These are phyloP conservation scores for Russula foetens DNA, from an alignment of 768 basidiomycete species.

Conservation along the genomic window DNA sequence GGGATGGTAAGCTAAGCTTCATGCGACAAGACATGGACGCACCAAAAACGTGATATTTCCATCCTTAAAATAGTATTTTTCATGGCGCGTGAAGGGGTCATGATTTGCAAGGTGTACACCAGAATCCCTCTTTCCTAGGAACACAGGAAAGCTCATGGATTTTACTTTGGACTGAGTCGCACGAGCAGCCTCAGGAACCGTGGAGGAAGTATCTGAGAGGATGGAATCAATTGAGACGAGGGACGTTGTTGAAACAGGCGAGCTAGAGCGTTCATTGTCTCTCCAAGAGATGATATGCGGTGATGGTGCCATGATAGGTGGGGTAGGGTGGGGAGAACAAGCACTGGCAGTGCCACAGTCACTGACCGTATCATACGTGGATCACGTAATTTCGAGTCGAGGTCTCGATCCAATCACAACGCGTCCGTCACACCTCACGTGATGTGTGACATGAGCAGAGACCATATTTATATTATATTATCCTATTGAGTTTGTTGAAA, in stretches of 20 bases:
- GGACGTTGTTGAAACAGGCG: constrained; percentile 2
- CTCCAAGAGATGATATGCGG: constrained; percentile 11
- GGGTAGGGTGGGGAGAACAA: too few species aligned
- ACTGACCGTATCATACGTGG: not conserved
- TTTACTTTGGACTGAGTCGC: not conserved
- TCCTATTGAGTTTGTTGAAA: constrained; percentile 5
- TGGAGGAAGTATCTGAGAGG: not conserved
- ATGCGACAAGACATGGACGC: not conserved
- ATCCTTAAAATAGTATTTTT: constrained; percentile 16
- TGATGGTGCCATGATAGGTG: not conserved
- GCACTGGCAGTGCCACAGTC: not conserved
- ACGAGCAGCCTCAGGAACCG: not conserved
- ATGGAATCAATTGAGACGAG: constrained; percentile 11
- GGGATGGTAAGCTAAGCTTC: not conserved
- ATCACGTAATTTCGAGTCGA: not conserved
- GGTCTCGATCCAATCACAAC: not conserved
- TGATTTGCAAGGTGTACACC: not conserved
- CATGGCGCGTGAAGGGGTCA: constrained; percentile 8
- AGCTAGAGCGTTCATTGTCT: not conserved
- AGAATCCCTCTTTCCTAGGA: not conserved
- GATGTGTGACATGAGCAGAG: not conserved
- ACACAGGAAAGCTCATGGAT: not conserved
- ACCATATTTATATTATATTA: not conserved
- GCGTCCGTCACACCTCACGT: constrained; percentile 16
- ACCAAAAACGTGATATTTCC: constrained; percentile 18